A percentile compares a stretch with the other conserved stretches of the same genome.
phyloP scores from a whole-genome alignment of 2,329 filamentous ascomycete species.

The Fusarium sororula region DNA sequence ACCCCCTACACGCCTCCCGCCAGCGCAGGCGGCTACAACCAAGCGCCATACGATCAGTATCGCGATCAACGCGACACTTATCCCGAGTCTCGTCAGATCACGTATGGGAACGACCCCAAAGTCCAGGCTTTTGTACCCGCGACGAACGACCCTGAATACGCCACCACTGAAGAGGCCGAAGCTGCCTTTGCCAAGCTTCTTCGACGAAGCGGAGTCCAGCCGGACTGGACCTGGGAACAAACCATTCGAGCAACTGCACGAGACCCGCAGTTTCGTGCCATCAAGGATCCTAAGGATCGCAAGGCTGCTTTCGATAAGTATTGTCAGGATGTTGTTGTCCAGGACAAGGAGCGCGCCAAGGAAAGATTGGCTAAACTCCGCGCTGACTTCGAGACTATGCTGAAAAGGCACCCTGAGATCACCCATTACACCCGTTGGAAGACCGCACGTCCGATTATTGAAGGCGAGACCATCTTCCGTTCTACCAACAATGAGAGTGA shows the following conservation, averaged over 20 bases:
- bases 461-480: conserved; percentile 94
- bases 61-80: conserved; percentile 51
- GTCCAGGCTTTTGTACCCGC: conserved; percentile 69
- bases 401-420: conserved; percentile 95
- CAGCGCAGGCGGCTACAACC: conserved; percentile 40
- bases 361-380: conserved; percentile 92
- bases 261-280: conserved; percentile 90
- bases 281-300: conserved; percentile 91
- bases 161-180: conserved; percentile 86
- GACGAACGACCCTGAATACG: conserved; percentile 79
- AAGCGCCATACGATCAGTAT: conserved; percentile 50
- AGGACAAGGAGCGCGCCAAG: conserved; percentile 94
- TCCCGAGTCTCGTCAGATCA: conserved; percentile 66
- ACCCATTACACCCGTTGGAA: conserved; percentile 98
- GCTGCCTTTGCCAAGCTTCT: conserved; percentile 92
- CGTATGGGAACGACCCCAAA: conserved; percentile 64
- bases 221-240: conserved; percentile 94
- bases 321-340: conserved; percentile 84
- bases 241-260: conserved; percentile 86
- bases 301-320: conserved; percentile 95
- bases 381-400: conserved; percentile 94
- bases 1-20: conserved; percentile 55
- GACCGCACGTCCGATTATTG: conserved; percentile 91
- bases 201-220: conserved; percentile 83
- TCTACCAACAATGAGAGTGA: conserved; percentile 89